Conservation (phyloP, 2,329 filamentous ascomycete genomes). For the Arthrobotrys iridis region DNA sequence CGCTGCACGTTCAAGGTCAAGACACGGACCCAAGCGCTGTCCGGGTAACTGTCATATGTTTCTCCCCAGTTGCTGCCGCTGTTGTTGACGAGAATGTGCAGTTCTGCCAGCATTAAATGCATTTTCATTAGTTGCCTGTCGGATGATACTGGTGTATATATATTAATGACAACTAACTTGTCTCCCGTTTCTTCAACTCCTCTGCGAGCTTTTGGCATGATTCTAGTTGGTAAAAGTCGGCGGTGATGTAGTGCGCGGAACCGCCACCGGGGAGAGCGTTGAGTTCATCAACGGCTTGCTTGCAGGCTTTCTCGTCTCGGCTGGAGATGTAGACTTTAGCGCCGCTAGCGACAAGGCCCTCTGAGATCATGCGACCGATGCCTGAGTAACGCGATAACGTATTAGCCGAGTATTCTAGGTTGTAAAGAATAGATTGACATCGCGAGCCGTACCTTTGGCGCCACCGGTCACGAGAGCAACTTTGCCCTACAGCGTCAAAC, state of each 20-base stretch:
- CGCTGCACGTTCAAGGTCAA: slow-evolving; percentile 72
- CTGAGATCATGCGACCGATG: slow-evolving; percentile 74
- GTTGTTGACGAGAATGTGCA: slow-evolving; percentile 75
- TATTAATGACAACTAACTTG: slow-evolving; percentile 59
- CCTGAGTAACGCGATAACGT: slow-evolving; percentile 60
- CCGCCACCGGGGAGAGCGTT: slow-evolving; percentile 66
- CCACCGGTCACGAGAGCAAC: slow-evolving; percentile 70
- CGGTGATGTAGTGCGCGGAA: slow-evolving; percentile 69
- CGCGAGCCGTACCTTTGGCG: slow-evolving; percentile 56
- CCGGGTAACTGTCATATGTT: slow-evolving; percentile 69
- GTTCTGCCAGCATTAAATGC: slow-evolving; percentile 61
- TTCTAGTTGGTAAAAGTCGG: slow-evolving; percentile 72
- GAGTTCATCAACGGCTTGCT: slow-evolving; percentile 69
- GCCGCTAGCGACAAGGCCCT: slow-evolving; percentile 73
- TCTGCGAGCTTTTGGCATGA: slow-evolving; percentile 69
- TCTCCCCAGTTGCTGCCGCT: slow-evolving; percentile 73
- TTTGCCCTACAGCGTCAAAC: slow-evolving; percentile 64
- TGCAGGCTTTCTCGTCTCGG: slow-evolving; percentile 71
- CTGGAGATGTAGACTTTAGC: slow-evolving; percentile 77
- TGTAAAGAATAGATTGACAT: background rate
- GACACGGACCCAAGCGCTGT: slow-evolving; percentile 67
- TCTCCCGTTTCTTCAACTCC: slow-evolving; percentile 67
- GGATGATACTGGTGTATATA: background rate
- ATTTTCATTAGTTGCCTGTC: background rate
- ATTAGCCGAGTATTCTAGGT: background rate